Percentiles rank a stretch among this genome's conserved stretches.
Conservation (phyloP, 2,329 filamentous ascomycete species). For the Xylaria sp. region DNA sequence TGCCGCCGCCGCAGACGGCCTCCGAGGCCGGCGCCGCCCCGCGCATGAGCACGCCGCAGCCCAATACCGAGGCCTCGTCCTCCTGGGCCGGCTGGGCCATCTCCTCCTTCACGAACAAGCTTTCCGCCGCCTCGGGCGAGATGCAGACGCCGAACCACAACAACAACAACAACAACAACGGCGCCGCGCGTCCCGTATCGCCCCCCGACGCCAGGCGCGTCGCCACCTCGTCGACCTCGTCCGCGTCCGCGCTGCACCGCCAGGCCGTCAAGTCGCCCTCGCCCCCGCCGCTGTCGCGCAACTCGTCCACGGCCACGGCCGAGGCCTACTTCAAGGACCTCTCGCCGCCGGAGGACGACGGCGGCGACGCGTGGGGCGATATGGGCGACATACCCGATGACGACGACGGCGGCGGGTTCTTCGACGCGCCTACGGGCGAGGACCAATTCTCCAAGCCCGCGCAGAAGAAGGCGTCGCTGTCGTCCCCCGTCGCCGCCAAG, state of each 20-base stretch:
- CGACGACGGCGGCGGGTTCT: slow-evolving; percentile 46
- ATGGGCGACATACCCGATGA: slow-evolving; percentile 59
- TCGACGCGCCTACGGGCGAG: slow-evolving; percentile 37
- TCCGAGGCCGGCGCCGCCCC: slow-evolving; percentile 52
- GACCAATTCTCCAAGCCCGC: slow-evolving; percentile 31
- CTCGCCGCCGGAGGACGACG: slow-evolving; percentile 57
- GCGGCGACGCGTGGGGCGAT: slow-evolving; percentile 76
- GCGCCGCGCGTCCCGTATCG: slow-evolving; percentile 34
- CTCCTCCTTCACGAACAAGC: slow-evolving; percentile 95
- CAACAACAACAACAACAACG: slow-evolving; percentile 42
- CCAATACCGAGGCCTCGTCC: slow-evolving; percentile 57
- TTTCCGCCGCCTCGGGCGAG: slow-evolving; percentile 81
- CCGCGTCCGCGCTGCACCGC: slow-evolving; percentile 62
- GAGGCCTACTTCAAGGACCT: slow-evolving; percentile 44
- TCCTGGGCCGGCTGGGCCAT: slow-evolving; percentile 97
- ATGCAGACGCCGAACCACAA: slow-evolving; percentile 63
- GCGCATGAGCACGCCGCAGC: slow-evolving; percentile 78
- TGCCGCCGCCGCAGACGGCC: slow-evolving; percentile 66
- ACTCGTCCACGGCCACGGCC: slow-evolving; percentile 50
- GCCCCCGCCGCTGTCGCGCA: slow-evolving; percentile 47
- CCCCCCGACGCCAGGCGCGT: slow-evolving; percentile 42
- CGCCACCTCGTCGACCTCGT: slow-evolving; percentile 45
- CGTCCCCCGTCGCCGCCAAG: slow-evolving; percentile 39
- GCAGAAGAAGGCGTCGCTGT: slow-evolving; percentile 40
- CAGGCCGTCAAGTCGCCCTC: slow-evolving; percentile 60